Percentiles rank a stretch among this genome's conserved stretches.
Evolutionary conservation across 352 stramenopile species (phyloP).

Genomic region (Phytophthora tubulina): DNA sequence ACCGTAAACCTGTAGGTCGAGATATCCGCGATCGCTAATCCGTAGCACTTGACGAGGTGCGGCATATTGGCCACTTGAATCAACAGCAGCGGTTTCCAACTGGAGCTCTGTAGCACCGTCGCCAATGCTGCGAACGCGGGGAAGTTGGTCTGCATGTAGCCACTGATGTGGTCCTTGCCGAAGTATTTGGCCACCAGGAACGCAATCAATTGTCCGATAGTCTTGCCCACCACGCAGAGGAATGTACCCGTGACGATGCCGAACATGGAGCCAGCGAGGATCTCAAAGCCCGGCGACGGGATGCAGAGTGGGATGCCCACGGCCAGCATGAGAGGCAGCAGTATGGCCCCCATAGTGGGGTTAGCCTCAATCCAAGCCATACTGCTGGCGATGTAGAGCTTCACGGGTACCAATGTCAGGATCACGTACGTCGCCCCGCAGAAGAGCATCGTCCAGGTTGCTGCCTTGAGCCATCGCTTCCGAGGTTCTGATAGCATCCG

Average conservation of each 20-base stretch:
- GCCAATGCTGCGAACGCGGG: conserved; percentile 60
- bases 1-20: conserved; percentile 60
- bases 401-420: conserved; percentile 52
- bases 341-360: conserved; percentile 48
- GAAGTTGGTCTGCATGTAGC: conserved; percentile 71
- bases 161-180: conserved; percentile 55
- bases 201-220: conserved; percentile 64
- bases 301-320: conserved; percentile 72
- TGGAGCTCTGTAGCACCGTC: conserved; percentile 63
- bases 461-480: conserved; percentile 44
- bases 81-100: conserved; percentile 77
- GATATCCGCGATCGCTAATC: conserved; percentile 73
- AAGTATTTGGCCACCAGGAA: conserved; percentile 70
- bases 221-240: conserved; percentile 75
- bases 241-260: conserved; percentile 54
- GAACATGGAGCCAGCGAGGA: conserved; percentile 73
- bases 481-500: conserved; percentile 10
- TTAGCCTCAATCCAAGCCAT: conserved; percentile 65
- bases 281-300: conserved; percentile 72
- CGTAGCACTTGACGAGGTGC: conserved; percentile 82
- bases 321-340: conserved; percentile 67
- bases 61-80: conserved; percentile 79
- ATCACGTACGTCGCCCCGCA: conserved; percentile 31
- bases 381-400: conserved; percentile 40
- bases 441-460: conserved; percentile 15